These are phyloP conservation scores for Boletus smithii DNA, from an alignment of 1,284 basidiomycete species.

Conservation along the genomic window DNA sequence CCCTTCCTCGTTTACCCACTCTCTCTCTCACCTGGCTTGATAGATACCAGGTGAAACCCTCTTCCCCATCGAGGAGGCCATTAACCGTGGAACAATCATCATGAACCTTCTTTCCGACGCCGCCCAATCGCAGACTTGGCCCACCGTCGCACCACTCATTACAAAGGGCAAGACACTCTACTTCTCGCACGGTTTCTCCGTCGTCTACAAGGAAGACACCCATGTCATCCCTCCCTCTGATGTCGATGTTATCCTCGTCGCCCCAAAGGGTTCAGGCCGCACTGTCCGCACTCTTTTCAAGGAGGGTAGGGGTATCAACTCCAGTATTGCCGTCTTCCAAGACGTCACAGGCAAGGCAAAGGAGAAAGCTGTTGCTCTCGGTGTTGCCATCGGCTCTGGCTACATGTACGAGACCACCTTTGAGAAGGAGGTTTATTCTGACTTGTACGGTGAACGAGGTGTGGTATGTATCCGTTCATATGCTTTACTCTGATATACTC, in stretches of 20 bases:
- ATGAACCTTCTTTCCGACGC: slow-evolving; percentile 99
- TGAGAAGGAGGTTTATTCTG: slow-evolving; percentile 99
- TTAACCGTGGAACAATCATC: slow-evolving; percentile 94
- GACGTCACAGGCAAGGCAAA: slow-evolving; percentile 97
- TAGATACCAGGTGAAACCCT: slow-evolving; percentile 95
- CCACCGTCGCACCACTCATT: slow-evolving; percentile 83
- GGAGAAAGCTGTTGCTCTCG: slow-evolving; percentile 95
- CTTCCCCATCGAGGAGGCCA: slow-evolving; percentile 98
- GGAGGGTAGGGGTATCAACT: slow-evolving; percentile 98
- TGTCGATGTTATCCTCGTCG: slow-evolving; percentile 98
- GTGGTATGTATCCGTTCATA: slow-evolving; percentile 61
- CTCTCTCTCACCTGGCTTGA: background rate
- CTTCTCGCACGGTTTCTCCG: slow-evolving; percentile 99
- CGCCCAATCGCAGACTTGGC: slow-evolving; percentile 95
- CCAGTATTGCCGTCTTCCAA: slow-evolving; percentile 82
- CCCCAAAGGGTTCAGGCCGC: slow-evolving; percentile 97
- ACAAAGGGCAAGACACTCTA: slow-evolving; percentile 99
- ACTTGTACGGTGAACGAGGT: slow-evolving; percentile 99
- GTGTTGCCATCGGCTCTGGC: slow-evolving; percentile 93
- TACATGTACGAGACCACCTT: slow-evolving; percentile 99
- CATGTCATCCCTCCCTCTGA: slow-evolving; percentile 89
- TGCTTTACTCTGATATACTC: slow-evolving; percentile 6
- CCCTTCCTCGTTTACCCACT: background rate
- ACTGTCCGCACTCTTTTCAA: slow-evolving; percentile 99
- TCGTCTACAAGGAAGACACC: slow-evolving; percentile 98